Conservation (phyloP, 192 early-diverging fungal genomes). For the Cladochytrium replicatum region DNA sequence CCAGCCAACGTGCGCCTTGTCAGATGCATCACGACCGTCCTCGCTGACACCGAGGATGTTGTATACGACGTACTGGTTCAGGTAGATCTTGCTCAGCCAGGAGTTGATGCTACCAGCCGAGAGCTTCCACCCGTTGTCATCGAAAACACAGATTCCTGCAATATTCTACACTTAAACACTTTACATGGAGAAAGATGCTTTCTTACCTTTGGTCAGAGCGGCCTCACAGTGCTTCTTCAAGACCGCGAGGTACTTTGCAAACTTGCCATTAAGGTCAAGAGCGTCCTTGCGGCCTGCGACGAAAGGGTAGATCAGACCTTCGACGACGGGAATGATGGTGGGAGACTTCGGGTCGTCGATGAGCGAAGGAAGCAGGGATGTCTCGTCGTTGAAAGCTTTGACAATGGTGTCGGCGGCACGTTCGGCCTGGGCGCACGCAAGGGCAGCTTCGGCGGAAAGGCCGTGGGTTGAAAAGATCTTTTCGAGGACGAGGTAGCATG, state of each 20-base stretch:
- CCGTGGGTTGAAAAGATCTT: constrained; percentile 5
- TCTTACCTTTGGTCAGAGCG: constrained; percentile 1
- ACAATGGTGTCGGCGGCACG: constrained; percentile 4
- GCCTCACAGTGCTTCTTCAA: constrained; percentile 5
- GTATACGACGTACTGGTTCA: constrained; percentile 9
- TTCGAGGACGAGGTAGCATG: constrained; percentile 7
- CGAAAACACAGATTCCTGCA: constrained; percentile 9
- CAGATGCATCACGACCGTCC: background rate
- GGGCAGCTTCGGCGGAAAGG: background rate
- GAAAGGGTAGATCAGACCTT: constrained; percentile 11
- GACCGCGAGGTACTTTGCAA: constrained; percentile 4
- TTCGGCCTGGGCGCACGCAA: constrained; percentile 4
- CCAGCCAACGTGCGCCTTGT: constrained; percentile 13
- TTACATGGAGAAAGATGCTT: too few species aligned
- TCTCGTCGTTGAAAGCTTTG: background rate
- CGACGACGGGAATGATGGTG: constrained; percentile 14
- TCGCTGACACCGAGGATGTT: constrained; percentile 3
- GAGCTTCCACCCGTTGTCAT: constrained; percentile 12
- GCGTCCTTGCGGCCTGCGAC: constrained; percentile 8
- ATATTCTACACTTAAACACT: too few species aligned
- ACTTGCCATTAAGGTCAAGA: constrained; percentile 6
- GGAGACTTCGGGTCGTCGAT: constrained; percentile 3
- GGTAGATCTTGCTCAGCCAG: constrained; percentile 16
- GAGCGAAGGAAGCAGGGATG: constrained; percentile 3
- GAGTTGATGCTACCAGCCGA: constrained; percentile 13